Evolutionary conservation across 1,284 basidiomycete genomes (phyloP).

Genomic region (Baeospora myosura): DNA sequence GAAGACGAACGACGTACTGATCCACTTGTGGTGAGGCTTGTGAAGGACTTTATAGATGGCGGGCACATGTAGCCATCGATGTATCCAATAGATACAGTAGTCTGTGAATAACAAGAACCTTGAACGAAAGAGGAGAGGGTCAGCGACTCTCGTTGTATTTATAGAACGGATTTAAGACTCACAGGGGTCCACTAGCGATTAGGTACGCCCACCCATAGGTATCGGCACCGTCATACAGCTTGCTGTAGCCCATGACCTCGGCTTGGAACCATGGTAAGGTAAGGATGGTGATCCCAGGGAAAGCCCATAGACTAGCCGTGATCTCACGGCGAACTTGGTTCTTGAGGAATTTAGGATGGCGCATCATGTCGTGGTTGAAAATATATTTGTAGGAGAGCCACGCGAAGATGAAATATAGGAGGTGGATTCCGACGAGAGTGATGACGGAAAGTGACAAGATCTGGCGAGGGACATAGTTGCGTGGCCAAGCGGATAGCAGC

Average conservation of each 20-base stretch:
- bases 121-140: constrained; percentile 8
- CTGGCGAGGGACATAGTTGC: constrained; percentile 78
- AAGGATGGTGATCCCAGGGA: constrained; percentile 74
- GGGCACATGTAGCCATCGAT: constrained; percentile 50
- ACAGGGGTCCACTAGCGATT: constrained; percentile 57
- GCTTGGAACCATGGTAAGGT: constrained; percentile 93
- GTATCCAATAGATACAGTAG: constrained; percentile 89
- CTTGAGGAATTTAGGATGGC: constrained; percentile 89
- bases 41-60: constrained; percentile 8
- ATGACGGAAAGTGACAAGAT: constrained; percentile 67
- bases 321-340: constrained; percentile 87
- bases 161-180: no score
- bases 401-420: constrained; percentile 86
- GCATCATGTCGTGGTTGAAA: constrained; percentile 96
- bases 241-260: constrained; percentile 84
- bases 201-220: constrained; percentile 70
- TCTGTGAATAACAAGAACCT: constrained; percentile 91
- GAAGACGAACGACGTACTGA: constrained; percentile 55
- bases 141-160: not conserved
- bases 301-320: constrained; percentile 64
- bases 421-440: constrained; percentile 75
- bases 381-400: constrained; percentile 77
- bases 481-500: constrained; percentile 64
- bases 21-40: constrained; percentile 62
- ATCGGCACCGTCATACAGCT: constrained; percentile 70